Base-by-base conservation (phyloP, 225 moss, liverwort and hornwort genomes). In the Lunularia cruciata region DNA sequence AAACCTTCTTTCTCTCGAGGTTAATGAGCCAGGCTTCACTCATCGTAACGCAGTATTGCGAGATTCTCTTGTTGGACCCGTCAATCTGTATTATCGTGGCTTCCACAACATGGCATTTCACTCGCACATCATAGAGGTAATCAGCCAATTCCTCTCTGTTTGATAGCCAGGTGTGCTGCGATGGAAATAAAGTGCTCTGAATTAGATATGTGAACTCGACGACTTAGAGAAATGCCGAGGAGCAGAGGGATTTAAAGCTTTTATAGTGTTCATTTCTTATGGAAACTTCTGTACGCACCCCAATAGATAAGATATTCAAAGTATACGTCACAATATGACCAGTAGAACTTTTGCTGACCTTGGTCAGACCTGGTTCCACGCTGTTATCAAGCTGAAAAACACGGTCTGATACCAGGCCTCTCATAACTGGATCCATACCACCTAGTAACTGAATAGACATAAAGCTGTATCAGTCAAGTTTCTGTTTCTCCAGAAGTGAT, bases 131-230 rank as follows among this genome's bases (percentile, higher is more conserved):
- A 37, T 80, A 67, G 31, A 91, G 86, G 60, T 83, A 91, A 33
- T 43, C 66, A 5, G 12, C 46, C 25, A 88, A 75, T 38, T 74
- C 78, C 0, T 72, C 71, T 55, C 35, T 68, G 2, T 39, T 35
- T 34, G 78, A 84, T 68, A 86, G 72, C 91, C 91, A 91, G 18
- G 88, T 91, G 16, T 88, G 53, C 91, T 91, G 62, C 40, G n/a
- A n/a, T n/a, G n/a, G n/a, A n/a, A n/a, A n/a, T n/a, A n/a, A n/a
- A n/a, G n/a, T n/a, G n/a, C n/a, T n/a, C n/a, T n/a, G n/a, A n/a
- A n/a, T 10, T 18, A 47, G 46, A 47, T 10, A n/a, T n/a, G n/a
- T n/a, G n/a, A n/a, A n/a, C n/a, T n/a, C n/a, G n/a, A n/a, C n/a
- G n/a, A n/a, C n/a, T n/a, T n/a, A n/a, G n/a, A n/a, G n/a, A n/a